Conservation (phyloP, 2,329 filamentous ascomycete genomes). For the Neonectria coccinea region DNA sequence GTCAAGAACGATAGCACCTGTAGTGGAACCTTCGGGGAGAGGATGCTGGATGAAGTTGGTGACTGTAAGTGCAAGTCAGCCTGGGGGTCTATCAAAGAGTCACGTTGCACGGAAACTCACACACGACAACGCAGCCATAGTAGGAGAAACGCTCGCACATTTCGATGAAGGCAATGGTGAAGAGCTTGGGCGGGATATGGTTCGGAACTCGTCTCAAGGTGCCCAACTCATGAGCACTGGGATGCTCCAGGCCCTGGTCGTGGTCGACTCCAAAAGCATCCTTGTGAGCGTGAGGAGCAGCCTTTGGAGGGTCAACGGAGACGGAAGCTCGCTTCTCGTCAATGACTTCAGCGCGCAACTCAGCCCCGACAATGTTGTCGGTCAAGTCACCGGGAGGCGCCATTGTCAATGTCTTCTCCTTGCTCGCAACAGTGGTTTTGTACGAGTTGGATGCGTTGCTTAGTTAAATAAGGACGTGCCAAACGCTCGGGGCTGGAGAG, state of each 20-base stretch:
- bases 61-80: slow-evolving; percentile 43
- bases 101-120: slow-evolving; percentile 59
- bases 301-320: slow-evolving; percentile 27
- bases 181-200: slow-evolving; percentile 69
- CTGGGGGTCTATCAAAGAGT: neutral
- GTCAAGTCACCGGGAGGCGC: slow-evolving; percentile 50
- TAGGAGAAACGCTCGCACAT: slow-evolving; percentile 80
- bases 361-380: slow-evolving; percentile 50
- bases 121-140: slow-evolving; percentile 74
- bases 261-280: slow-evolving; percentile 1
- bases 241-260: slow-evolving; percentile 27
- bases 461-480: neutral
- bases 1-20: slow-evolving; percentile 57
- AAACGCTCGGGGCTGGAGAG: slow-evolving; percentile 9
- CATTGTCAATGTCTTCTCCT: slow-evolving; percentile 36
- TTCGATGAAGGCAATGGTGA: slow-evolving; percentile 75
- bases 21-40: slow-evolving; percentile 65
- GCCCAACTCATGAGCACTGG: slow-evolving; percentile 55
- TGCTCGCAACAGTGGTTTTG: slow-evolving; percentile 10
- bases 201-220: slow-evolving; percentile 67
- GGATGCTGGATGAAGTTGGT: slow-evolving; percentile 74
- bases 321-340: slow-evolving; percentile 49
- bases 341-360: slow-evolving; percentile 43
- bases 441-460: neutral
- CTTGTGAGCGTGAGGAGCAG: neutral